phyloP scores from a whole-genome alignment of 257 asterid genomes.

The Verbena officinalis region DNA sequence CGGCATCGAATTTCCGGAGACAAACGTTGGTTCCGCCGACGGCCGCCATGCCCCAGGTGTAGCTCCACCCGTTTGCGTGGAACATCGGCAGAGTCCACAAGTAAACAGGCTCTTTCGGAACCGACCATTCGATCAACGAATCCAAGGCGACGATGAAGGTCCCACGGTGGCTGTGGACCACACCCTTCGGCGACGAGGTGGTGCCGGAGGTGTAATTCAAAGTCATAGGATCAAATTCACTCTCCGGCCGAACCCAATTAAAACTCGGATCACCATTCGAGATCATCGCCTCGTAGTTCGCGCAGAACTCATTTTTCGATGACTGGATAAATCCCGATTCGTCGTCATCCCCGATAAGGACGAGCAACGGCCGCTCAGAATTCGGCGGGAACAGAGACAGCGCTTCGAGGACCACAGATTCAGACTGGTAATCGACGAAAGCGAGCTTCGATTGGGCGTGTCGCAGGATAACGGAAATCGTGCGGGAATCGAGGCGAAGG shows the following conservation, averaged over 20 bases:
- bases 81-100: conserved; percentile 95
- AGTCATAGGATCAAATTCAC: conserved; percentile 58
- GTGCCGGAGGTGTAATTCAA: conserved; percentile 88
- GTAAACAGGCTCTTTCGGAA: conserved; percentile 64
- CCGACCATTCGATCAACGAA: conserved; percentile 64
- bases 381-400: conserved; percentile 47
- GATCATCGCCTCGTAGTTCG: conserved; percentile 45
- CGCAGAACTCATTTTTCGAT: neutral
- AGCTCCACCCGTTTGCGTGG: conserved; percentile 90
- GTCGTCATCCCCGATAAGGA: conserved; percentile 40
- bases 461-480: conserved; percentile 56
- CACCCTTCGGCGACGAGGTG: conserved; percentile 84
- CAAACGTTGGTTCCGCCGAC: conserved; percentile 69
- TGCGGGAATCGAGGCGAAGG: conserved; percentile 71
- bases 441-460: conserved; percentile 65
- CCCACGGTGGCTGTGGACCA: conserved; percentile 74
- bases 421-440: conserved; percentile 61
- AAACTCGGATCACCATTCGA: conserved; percentile 50
- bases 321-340: neutral
- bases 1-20: conserved; percentile 65
- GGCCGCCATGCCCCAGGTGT: conserved; percentile 86
- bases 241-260: conserved; percentile 61
- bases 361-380: conserved; percentile 42
- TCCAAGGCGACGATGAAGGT: conserved; percentile 51
- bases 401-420: conserved; percentile 47